A percentile compares a stretch with the other conserved stretches of the same genome.
Evolutionary conservation across 306 rosid genomes (phyloP).

Genomic region (barrel medic (Medicago truncatula)): DNA sequence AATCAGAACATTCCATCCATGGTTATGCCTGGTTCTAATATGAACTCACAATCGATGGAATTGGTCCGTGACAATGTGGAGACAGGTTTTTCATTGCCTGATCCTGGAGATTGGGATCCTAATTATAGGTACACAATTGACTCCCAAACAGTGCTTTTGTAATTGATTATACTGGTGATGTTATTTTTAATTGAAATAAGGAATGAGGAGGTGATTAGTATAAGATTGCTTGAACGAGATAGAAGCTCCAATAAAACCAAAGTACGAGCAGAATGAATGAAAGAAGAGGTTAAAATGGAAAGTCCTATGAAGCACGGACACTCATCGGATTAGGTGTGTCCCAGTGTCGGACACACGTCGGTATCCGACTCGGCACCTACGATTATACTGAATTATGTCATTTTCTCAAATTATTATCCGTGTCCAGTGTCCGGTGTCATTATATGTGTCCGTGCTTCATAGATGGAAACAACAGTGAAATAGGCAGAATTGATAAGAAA

Average conservation of each 20-base stretch:
- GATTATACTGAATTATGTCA: too few relatives aligned
- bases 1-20: slow-evolving; percentile 62
- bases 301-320: too few relatives aligned
- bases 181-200: slow-evolving; percentile 4
- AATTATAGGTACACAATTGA: slow-evolving; percentile 74
- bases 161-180: slow-evolving; percentile 1
- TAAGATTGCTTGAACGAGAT: neutral
- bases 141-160: slow-evolving; percentile 28
- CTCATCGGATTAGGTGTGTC: too few relatives aligned
- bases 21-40: slow-evolving; percentile 52
- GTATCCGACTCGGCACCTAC: too few relatives aligned
- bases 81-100: slow-evolving; percentile 67
- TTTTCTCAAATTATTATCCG: too few relatives aligned
- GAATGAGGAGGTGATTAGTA: neutral
- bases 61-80: slow-evolving; percentile 65
- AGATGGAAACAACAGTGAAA: neutral
- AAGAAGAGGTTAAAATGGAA: neutral
- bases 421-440: too few relatives aligned
- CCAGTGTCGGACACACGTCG: too few relatives aligned
- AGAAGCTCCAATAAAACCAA: neutral
- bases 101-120: slow-evolving; percentile 99
- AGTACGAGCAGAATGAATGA: neutral
- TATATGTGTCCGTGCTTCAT: too few relatives aligned
- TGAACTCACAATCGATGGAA: slow-evolving; percentile 60
- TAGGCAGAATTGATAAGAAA: slow-evolving; percentile 10